Evolutionary conservation across 148 eudicot species (phyloP), one percentile per base, ranked within the genome.

Genomic region (Vaccinium vitisidaea): DNA sequence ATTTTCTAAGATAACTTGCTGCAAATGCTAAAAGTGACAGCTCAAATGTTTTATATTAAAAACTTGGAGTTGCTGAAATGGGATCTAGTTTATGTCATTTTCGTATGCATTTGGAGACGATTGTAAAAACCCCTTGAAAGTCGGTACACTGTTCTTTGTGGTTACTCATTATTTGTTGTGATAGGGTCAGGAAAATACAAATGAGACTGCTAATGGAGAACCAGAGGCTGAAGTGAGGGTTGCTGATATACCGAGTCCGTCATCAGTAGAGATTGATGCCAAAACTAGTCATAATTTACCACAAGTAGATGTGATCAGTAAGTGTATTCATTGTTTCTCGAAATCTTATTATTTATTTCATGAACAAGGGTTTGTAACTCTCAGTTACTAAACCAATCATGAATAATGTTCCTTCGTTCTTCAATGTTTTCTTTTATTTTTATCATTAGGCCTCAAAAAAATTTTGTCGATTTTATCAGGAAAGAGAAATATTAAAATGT

Each of bases 171-270:
- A 9, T 52, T 82, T 55, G 25, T 81, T 84, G 77, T 84, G 80
- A 55, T 86, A 93, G 95, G 94, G 90, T 75, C 91, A 90, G 54
- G 93, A 88, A 55, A 89, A 87, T 76, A 21, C 88, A 75, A 87
- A 90, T 84, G 91, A 85, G 82, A 85, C 76, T 52, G 87, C 82
- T 84, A 83, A 67, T 84, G 91, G 83, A 74, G 93, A 89, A 78
- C 85, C 91, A 46, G 92, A 87, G 74, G 82, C 82, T 83, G 93
- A 86, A 84, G 85, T 85, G 80, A 93, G 90, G 86, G 88, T 79
- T 84, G 80, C 81, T 48, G 90, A 88, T 75, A 75, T 50, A 83
- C 84, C 84, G 75, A 83, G 84, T 77, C 80, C 91, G 55, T 74
- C 83, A 46, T 65, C 83, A 19, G 77, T 75, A 50, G 91, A 86